Evolutionary conservation across 2,329 filamentous ascomycete genomes (phyloP).

Genomic region (Aurifilum marmelostoma): DNA sequence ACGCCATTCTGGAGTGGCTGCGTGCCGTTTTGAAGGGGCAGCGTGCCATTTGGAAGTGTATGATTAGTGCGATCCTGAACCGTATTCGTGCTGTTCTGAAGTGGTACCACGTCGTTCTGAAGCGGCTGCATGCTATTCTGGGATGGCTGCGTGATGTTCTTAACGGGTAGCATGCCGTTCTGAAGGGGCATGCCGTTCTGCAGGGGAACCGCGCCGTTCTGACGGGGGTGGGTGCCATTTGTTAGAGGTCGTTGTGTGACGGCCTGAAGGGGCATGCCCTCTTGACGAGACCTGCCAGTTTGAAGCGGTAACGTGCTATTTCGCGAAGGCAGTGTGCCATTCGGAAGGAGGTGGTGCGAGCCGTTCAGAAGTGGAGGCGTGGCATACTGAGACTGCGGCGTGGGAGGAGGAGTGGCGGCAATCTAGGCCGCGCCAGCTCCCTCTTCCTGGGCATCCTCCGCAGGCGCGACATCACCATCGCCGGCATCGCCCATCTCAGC

Average conservation of each 20-base stretch:
- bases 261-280: no score
- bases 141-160: not conserved
- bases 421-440: conserved; percentile 1
- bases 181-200: no score
- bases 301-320: not conserved
- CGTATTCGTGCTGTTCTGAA: not conserved
- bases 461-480: conserved; percentile 1
- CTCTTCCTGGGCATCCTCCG: conserved; percentile 19
- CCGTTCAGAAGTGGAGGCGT: not conserved
- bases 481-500: conserved; percentile 1
- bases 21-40: no score
- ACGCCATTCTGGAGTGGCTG: no score
- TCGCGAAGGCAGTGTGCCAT: not conserved
- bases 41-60: not conserved
- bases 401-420: not conserved
- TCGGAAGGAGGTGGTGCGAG: not conserved
- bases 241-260: no score
- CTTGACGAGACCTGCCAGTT: not conserved
- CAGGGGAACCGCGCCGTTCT: no score
- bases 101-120: not conserved
- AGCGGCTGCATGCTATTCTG: no score
- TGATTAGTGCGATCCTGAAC: not conserved
- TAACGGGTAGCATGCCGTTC: no score
- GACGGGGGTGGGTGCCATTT: not conserved
- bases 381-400: not conserved